phyloP scores from a whole-genome alignment of 1,284 basidiomycete species.

The Limonomyces culmigenus region DNA sequence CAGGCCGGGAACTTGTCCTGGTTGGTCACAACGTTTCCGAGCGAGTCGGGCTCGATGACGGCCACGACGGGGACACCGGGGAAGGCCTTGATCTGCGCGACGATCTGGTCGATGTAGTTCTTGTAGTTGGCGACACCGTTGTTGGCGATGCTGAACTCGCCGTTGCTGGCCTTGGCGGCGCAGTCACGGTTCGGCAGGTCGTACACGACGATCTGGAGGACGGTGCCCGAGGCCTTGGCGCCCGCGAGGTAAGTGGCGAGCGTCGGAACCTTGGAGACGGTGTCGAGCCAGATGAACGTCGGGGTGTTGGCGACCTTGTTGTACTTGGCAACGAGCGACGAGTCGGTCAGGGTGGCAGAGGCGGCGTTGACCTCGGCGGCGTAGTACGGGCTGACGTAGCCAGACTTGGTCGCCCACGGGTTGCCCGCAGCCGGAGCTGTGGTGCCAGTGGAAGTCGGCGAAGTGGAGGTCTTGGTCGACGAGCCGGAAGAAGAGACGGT shows the following conservation, averaged over 20 bases:
- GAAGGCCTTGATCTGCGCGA: constrained; percentile 37
- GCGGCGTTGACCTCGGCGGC: constrained; percentile 31
- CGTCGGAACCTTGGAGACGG: constrained; percentile 29
- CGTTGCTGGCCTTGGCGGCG: constrained; percentile 44
- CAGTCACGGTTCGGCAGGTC: constrained; percentile 47
- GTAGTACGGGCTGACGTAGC: constrained; percentile 35
- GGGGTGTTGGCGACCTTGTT: constrained; percentile 33
- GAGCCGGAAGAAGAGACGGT: background rate
- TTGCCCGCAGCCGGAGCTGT: constrained; percentile 28
- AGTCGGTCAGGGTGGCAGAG: constrained; percentile 28
- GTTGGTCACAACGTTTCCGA: constrained; percentile 48
- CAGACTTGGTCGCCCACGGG: constrained; percentile 24
- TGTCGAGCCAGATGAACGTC: constrained; percentile 45
- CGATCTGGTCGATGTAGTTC: constrained; percentile 43
- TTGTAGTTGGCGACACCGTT: constrained; percentile 37
- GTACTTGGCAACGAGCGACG: constrained; percentile 30
- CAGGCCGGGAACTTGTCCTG: constrained; percentile 39
- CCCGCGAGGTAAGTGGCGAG: constrained; percentile 38
- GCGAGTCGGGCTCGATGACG: constrained; percentile 46
- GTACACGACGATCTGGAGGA: constrained; percentile 48
- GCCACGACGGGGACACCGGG: constrained; percentile 44
- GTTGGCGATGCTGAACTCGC: constrained; percentile 42
- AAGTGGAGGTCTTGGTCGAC: background rate
- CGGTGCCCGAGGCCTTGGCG: constrained; percentile 29
- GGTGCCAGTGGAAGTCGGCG: background rate